These are phyloP conservation scores for Jacaranda copaia DNA, from an alignment of 257 asterid genomes.

Conservation along the genomic window DNA sequence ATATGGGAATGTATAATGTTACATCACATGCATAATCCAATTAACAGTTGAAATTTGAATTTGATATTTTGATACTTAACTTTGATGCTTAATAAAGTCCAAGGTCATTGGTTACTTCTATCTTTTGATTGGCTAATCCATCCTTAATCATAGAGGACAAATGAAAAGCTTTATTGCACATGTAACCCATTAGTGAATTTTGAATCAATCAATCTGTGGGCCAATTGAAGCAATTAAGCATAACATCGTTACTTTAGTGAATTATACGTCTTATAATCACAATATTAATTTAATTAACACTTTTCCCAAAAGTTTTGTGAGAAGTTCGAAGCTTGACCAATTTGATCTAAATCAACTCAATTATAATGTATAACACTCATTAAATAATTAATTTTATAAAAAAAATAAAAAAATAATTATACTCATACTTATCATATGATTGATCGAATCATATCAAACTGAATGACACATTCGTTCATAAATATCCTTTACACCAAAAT, in stretches of 20 bases:
- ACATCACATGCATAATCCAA: too few species aligned
- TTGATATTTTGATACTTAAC: too few species aligned
- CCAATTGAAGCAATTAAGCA: slow-evolving; percentile 10
- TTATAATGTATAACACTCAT: too few species aligned
- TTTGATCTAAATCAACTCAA: too few species aligned
- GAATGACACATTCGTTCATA: too few species aligned
- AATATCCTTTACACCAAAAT: too few species aligned
- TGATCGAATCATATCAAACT: too few species aligned
- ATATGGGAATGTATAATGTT: too few species aligned
- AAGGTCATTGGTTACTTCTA: slow-evolving; percentile 17
- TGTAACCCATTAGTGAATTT: slow-evolving; percentile 43
- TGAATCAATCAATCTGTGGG: not conserved
- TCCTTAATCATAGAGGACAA: slow-evolving; percentile 41
- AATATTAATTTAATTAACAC: not conserved
- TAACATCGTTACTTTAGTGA: not conserved
- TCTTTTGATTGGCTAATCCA: slow-evolving; percentile 40
- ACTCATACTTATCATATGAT: too few species aligned
- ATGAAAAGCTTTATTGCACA: slow-evolving; percentile 43
- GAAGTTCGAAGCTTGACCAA: not conserved
- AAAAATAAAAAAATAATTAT: too few species aligned
- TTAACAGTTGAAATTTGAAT: too few species aligned
- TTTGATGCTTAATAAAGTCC: not conserved
- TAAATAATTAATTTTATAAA: too few species aligned
- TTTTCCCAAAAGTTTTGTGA: not conserved
- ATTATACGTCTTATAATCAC: not conserved